These are phyloP conservation scores for Cucurbita maxima DNA, from an alignment of 306 rosid genomes.

Conservation along the genomic window DNA sequence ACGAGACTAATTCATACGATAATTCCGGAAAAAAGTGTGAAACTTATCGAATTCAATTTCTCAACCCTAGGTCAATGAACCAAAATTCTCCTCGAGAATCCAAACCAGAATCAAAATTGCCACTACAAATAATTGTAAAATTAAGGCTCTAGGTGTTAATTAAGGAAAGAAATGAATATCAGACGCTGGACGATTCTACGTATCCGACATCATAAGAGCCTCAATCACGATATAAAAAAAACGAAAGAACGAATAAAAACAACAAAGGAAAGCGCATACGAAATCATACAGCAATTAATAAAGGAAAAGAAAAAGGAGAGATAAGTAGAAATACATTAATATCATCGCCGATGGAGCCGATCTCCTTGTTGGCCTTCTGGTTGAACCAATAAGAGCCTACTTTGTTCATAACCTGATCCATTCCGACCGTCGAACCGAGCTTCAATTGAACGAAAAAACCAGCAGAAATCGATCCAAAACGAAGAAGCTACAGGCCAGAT, in stretches of 20 bases:
- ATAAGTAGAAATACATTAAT: not conserved
- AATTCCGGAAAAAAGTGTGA: not conserved
- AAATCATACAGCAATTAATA: not conserved
- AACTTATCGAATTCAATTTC: not conserved
- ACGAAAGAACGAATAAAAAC: not conserved
- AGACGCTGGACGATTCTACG: not conserved
- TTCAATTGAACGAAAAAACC: not conserved
- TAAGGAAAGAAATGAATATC: not conserved
- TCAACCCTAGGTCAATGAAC: not conserved
- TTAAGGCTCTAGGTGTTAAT: not conserved
- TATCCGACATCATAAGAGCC: conserved; percentile 4
- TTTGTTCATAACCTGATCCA: conserved; percentile 15
- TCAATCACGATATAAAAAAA: not conserved
- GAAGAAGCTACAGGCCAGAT: not conserved
- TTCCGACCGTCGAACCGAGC: not conserved
- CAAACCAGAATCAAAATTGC: not conserved
- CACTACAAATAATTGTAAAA: not conserved
- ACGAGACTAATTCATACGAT: not conserved
- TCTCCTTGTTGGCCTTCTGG: conserved; percentile 11
- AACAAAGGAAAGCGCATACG: not conserved
- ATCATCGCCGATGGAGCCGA: conserved; percentile 7
- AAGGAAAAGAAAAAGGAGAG: not conserved
- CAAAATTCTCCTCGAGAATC: not conserved
- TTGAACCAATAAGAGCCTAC: conserved; percentile 9
- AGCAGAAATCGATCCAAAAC: not conserved